These are phyloP conservation scores for Boletus reticulatus DNA, from an alignment of 768 basidiomycete genomes.

Conservation along the genomic window DNA sequence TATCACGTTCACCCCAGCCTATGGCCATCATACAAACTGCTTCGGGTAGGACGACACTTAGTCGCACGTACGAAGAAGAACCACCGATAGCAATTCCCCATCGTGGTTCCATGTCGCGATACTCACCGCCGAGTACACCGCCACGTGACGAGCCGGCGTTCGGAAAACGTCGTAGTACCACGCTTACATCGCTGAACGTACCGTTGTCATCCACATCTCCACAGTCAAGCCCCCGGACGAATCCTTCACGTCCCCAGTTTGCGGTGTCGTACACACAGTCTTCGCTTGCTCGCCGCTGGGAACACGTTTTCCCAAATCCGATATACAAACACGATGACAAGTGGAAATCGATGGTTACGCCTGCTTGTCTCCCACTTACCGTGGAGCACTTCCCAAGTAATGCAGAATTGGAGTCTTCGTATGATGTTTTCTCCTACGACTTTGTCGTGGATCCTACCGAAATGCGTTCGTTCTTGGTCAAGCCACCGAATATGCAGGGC, in stretches of 20 bases:
- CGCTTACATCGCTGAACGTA: constrained; percentile 36
- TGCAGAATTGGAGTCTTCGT: constrained; percentile 71
- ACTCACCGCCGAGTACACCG: constrained; percentile 67
- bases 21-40: constrained; percentile 38
- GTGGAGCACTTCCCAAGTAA: constrained; percentile 83
- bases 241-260: constrained; percentile 65
- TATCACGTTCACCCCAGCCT: constrained; percentile 40
- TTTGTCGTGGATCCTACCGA: constrained; percentile 83
- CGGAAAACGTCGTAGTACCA: constrained; percentile 53
- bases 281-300: constrained; percentile 85
- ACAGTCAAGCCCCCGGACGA: constrained; percentile 41
- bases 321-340: constrained; percentile 84
- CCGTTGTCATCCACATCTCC: constrained; percentile 49
- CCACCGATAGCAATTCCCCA: constrained; percentile 37
- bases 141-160: constrained; percentile 63
- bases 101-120: constrained; percentile 48
- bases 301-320: constrained; percentile 76
- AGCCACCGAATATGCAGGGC: constrained; percentile 50
- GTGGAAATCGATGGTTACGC: constrained; percentile 85
- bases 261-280: constrained; percentile 60
- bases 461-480: constrained; percentile 85
- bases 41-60: constrained; percentile 45
- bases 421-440: constrained; percentile 83
- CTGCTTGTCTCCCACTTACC: constrained; percentile 86
- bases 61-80: constrained; percentile 62